Evolutionary conservation across 176 grass and related monocot genomes (phyloP).

Genomic region (Ensete glaucum): DNA sequence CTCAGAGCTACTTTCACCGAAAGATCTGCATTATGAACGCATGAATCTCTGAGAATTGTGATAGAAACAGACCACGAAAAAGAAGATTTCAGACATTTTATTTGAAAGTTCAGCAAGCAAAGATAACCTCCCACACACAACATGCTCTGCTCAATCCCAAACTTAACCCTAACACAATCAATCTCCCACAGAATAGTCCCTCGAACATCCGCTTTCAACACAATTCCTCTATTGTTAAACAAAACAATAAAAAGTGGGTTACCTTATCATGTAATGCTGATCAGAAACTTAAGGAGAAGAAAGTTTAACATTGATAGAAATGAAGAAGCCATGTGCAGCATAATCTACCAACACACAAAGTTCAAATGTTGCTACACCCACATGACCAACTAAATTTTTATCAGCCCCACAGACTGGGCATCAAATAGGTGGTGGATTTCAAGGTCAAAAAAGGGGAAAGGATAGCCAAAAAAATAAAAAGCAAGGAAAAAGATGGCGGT

Average conservation of each 20-base stretch:
- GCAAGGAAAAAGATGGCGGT: neutral
- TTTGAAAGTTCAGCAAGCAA: neutral
- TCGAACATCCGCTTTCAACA: neutral
- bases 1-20: neutral
- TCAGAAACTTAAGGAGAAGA: neutral
- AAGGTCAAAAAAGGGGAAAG: neutral
- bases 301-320: neutral
- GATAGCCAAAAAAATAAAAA: neutral
- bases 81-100: slow-evolving; percentile 9
- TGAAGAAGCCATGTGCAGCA: neutral
- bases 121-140: neutral
- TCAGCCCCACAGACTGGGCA: neutral
- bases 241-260: neutral
- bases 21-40: neutral
- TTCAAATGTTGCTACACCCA: neutral
- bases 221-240: neutral
- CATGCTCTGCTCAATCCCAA: neutral
- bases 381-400: neutral
- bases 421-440: neutral
- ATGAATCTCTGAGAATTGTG: neutral
- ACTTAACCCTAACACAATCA: neutral
- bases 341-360: slow-evolving; percentile 1
- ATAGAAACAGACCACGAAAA: neutral
- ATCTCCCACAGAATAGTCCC: neutral
- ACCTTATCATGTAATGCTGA: neutral